phyloP scores from a whole-genome alignment of 352 stramenopile genomes.

The Globisporangium mamillatum region DNA sequence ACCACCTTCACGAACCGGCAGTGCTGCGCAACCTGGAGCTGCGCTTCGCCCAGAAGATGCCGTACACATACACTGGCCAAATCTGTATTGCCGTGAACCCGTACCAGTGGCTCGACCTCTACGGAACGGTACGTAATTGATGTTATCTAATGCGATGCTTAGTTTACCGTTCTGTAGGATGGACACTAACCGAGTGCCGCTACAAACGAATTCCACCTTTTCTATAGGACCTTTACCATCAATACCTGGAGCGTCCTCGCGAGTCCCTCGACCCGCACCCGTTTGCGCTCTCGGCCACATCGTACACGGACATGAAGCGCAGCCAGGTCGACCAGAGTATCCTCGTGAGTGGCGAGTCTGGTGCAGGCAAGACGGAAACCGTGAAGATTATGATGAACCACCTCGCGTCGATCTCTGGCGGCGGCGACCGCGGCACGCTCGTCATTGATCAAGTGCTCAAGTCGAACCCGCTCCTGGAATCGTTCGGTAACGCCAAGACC shows the following conservation, averaged over 20 bases:
- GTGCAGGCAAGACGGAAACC: slow-evolving; percentile 92
- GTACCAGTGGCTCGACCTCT: slow-evolving; percentile 82
- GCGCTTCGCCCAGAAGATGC: slow-evolving; percentile 64
- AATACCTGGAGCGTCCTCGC: slow-evolving; percentile 55
- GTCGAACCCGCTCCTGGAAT: slow-evolving; percentile 73
- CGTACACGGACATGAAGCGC: slow-evolving; percentile 76
- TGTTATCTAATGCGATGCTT: not conserved
- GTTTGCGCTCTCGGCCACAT: slow-evolving; percentile 64
- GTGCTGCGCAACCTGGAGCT: slow-evolving; percentile 77
- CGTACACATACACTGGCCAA: slow-evolving; percentile 80
- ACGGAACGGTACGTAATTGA: slow-evolving; percentile 29
- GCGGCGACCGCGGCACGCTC: slow-evolving; percentile 57
- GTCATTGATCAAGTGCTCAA: slow-evolving; percentile 82
- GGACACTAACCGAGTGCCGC: not conserved
- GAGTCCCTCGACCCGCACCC: slow-evolving; percentile 61
- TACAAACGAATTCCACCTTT: not conserved
- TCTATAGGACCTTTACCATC: slow-evolving; percentile 47
- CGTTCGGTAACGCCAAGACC: slow-evolving; percentile 81
- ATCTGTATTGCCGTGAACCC: slow-evolving; percentile 83
- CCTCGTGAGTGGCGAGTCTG: slow-evolving; percentile 81
- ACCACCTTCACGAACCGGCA: slow-evolving; percentile 76
- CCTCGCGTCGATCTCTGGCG: slow-evolving; percentile 70
- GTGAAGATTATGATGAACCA: slow-evolving; percentile 91
- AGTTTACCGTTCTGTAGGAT: not conserved
- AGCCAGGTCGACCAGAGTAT: slow-evolving; percentile 81